A percentile compares a stretch with the other conserved stretches of the same genome.
Evolutionary conservation across 495 filamentous ascomycete species (phyloP).

Genomic region (Thozetella sp.): DNA sequence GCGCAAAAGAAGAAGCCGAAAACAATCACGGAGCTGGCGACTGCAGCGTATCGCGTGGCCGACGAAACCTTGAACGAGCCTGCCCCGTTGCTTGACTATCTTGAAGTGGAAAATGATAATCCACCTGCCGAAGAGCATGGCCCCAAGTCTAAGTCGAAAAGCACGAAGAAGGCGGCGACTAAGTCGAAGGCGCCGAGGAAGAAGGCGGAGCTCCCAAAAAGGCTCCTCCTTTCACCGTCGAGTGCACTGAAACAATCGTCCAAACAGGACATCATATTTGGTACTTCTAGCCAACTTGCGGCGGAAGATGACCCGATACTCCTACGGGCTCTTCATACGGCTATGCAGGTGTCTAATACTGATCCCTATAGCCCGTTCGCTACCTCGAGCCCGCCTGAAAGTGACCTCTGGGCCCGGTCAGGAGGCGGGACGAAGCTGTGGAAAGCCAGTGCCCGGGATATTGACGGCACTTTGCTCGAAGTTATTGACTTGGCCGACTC

Average conservation of each 20-base stretch:
- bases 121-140: neutral
- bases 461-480: constrained; percentile 61
- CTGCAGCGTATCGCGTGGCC: constrained; percentile 65
- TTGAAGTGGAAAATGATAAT: constrained; percentile 12
- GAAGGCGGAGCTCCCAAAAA: constrained; percentile 43
- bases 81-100: constrained; percentile 31
- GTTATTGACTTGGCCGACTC: constrained; percentile 58
- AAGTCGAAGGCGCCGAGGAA: constrained; percentile 36
- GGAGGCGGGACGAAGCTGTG: constrained; percentile 49
- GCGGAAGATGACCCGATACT: constrained; percentile 71
- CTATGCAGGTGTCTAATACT: constrained; percentile 62
- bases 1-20: constrained; percentile 70
- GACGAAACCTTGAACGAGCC: constrained; percentile 16
- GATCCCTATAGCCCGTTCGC: constrained; percentile 36
- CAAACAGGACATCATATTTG: constrained; percentile 84
- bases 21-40: constrained; percentile 86
- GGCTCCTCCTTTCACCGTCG: constrained; percentile 69
- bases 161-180: constrained; percentile 19
- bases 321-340: constrained; percentile 68
- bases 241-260: constrained; percentile 69
- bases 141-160: constrained; percentile 1
- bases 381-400: constrained; percentile 25
- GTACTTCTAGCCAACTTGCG: constrained; percentile 88
- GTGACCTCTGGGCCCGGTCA: constrained; percentile 21
- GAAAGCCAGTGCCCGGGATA: constrained; percentile 68